phyloP scores from a whole-genome alignment of 768 basidiomycete species.

The Amanita inopinata region DNA sequence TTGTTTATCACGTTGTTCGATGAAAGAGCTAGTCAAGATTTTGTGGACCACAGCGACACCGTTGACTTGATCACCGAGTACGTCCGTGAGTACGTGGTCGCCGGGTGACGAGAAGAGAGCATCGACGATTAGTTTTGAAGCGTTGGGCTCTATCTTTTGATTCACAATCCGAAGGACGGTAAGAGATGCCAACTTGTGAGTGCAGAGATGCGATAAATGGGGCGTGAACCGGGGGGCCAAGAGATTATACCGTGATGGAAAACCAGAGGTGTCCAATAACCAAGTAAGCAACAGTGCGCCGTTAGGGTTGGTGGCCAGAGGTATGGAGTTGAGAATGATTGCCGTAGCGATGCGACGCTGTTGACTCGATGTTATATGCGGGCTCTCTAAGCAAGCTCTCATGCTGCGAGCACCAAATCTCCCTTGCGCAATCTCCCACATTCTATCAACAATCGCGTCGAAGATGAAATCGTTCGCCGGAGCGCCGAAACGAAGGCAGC shows the following conservation, averaged over 20 bases:
- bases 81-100: constrained; percentile 88
- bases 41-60: constrained; percentile 91
- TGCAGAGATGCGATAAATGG: constrained; percentile 93
- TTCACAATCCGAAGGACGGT: constrained; percentile 95
- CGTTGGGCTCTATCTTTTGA: constrained; percentile 88
- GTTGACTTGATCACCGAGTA: constrained; percentile 93
- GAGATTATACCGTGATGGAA: constrained; percentile 92
- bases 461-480: constrained; percentile 95
- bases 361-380: constrained; percentile 78
- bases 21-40: constrained; percentile 78
- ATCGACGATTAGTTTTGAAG: constrained; percentile 78
- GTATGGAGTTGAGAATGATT: constrained; percentile 93
- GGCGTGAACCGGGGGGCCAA: constrained; percentile 94
- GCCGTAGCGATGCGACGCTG: constrained; percentile 93
- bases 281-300: constrained; percentile 93
- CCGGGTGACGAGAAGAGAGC: constrained; percentile 85
- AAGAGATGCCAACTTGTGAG: constrained; percentile 92
- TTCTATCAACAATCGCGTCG: constrained; percentile 94
- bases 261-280: constrained; percentile 90
- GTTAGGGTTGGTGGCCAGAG: constrained; percentile 95
- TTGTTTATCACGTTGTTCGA: constrained; percentile 61
- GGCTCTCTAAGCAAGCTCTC: constrained; percentile 92
- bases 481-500: constrained; percentile 83
- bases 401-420: constrained; percentile 97
- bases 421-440: constrained; percentile 98